Evolutionary conservation across 116 monocot genomes (phyloP), one percentile per base, ranked within the genome.

Genomic region (Cymodocea nodosa): DNA sequence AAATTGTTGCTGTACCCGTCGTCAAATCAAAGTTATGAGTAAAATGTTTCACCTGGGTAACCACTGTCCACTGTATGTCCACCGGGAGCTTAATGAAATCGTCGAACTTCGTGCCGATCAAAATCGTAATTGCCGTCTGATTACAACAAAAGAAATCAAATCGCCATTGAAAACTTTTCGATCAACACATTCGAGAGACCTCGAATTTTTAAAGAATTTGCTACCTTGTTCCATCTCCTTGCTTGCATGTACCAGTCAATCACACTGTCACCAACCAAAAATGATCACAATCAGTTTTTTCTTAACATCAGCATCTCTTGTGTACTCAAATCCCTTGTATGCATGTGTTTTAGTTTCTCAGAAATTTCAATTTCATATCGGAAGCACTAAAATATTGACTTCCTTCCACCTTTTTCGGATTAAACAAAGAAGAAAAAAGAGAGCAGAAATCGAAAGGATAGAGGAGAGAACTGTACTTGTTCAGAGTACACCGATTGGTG

Each of bases 51-150:
- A 88, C 97, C 90, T 97, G 77, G 67, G 73, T 84, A 35, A 82
- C 80, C 14, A 91, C 65, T 23, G 88, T 76, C 92, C 87, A 82
- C 75, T 97, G 97, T 82, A 97, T 88, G 23, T 84, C 88, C 65
- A 86, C 59, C 71, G 97, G 97, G 73, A 97, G 87, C 73, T 84
- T 80, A 49, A 74, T 77, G 55, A 97, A 91, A 54, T 88, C 86
- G 50, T 97, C 97, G 56, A 97, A 97, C 75, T 97, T 97, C 0
- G 90, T 85, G n/a, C 97, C 97, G 23, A 97, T 79, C 69, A 97
- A 62, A 53, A 97, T 74, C 0, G 97, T 82, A 68, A 97, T 91
- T 53, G 83, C 92, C 11, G 83, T 80, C 97, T 97, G 51, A 51
- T 39, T 59, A 44, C 5, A 6, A 44, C 9, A 44, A 40, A 18